Evolutionary conservation across 306 rosid species (phyloP).

Genomic region (Psophocarpus tetragonolobus): DNA sequence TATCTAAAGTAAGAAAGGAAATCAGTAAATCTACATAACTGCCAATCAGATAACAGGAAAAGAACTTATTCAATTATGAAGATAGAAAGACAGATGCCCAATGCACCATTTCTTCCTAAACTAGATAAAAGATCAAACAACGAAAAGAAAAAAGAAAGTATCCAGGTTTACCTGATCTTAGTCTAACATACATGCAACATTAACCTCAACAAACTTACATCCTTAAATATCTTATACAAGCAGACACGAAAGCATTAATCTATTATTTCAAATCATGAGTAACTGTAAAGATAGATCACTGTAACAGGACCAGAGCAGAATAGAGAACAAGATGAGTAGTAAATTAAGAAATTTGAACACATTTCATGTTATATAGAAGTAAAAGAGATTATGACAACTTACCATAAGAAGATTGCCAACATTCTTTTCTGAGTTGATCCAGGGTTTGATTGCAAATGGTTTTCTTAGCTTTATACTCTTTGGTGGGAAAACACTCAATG

Average conservation of each 20-base stretch:
- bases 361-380: neutral
- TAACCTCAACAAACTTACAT: neutral
- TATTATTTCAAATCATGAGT: neutral
- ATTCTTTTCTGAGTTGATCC: conserved; percentile 86
- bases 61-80: neutral
- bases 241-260: neutral
- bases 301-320: neutral
- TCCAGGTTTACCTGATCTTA: neutral
- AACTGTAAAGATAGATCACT: neutral
- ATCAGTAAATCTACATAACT: conserved; percentile 19
- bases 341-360: neutral
- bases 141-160: neutral
- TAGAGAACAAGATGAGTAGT: neutral
- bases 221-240: neutral
- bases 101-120: conserved; percentile 4
- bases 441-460: conserved; percentile 86
- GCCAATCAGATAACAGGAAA: neutral
- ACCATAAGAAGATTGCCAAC: conserved; percentile 97
- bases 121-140: neutral
- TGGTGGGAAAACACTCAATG: conserved; percentile 73
- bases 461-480: conserved; percentile 66
- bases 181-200: conserved; percentile 1
- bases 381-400: conserved; percentile 36
- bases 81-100: neutral
- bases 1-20: conserved; percentile 4